phyloP scores from a whole-genome alignment of 306 rosid genomes.

The Pueraria montana region DNA sequence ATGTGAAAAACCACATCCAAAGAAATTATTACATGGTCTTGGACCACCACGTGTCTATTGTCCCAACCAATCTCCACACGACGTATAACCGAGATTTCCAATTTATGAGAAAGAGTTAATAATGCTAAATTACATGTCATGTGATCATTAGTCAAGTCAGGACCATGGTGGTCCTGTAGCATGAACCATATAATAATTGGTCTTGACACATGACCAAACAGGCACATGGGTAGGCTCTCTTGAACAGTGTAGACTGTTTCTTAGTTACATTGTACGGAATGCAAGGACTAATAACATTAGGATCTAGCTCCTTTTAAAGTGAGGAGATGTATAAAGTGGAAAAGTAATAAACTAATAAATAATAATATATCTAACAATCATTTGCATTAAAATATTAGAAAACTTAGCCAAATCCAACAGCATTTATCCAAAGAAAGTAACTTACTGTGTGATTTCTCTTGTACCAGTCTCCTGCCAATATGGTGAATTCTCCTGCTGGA shows the following conservation, averaged over 20 bases:
- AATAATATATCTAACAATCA: neutral
- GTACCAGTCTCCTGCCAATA: conserved; percentile 91
- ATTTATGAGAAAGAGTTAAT: neutral
- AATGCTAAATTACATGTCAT: neutral
- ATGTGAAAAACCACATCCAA: neutral
- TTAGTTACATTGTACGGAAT: neutral
- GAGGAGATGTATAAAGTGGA: neutral
- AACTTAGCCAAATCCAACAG: neutral
- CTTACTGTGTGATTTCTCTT: conserved; percentile 82
- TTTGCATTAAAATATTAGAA: neutral
- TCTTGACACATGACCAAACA: neutral
- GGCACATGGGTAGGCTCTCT: neutral
- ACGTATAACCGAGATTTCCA: neutral
- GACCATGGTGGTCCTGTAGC: neutral
- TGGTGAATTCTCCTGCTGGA: conserved; percentile 81
- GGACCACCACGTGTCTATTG: neutral
- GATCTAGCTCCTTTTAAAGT: neutral
- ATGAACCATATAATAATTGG: neutral
- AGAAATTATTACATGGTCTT: neutral
- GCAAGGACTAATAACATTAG: neutral
- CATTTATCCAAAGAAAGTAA: conserved; percentile 23
- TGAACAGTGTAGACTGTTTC: neutral
- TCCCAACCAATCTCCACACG: neutral
- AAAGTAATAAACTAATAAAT: too few species aligned
- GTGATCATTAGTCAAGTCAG: neutral